Base-by-base conservation (phyloP, 2,329 filamentous ascomycete genomes). In the Aciculosporium take region DNA sequence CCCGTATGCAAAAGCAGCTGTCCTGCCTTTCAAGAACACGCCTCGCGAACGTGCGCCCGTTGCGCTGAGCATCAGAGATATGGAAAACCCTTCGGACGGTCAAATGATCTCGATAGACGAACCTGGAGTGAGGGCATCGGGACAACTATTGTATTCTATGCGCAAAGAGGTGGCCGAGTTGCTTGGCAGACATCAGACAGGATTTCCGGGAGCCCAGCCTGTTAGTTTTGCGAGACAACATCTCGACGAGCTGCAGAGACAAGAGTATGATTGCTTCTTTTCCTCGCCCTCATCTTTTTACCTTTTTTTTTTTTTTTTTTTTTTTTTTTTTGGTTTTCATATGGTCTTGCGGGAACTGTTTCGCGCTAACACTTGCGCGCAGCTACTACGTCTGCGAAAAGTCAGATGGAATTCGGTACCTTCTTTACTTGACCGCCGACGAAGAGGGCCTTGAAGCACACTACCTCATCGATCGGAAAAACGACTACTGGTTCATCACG, bases 331-430 rank as follows among this genome's bases (percentile, higher is more conserved):
- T n/a, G n/a, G n/a, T n/a, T n/a, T n/a, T n/a, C n/a, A n/a, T n/a
- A n/a, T n/a, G n/a, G 15, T 12, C 27, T 9, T 13, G 12, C 9
- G 21, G 20, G 7, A 8, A 23, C 7, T 13, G 7, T 18, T 27
- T 29, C 17, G 20, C 30, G 45, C 46, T 50, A 37, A 53, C 23
- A 21, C 17, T 37, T 12, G 32, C 32, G n/a, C n/a, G 39, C 46
- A 82, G 78, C 62, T 98, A 96, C 67, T 98, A 88, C 58, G 83
- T 98, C 49, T 95, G 89, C 68, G 91, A 98, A 64, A 98, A 98
- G 67, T 94, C 89, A 1, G 91, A 98, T 57, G 91, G 91, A 41
- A 85, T 96, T 48, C 79, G 91, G 48, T 95, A 93, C 60, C 74
- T 98, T n/a, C 75, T 98, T 49, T 96, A 93, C 67, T 78, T 91